Base-by-base conservation (phyloP, 345 rosid species). In the Cardamine occulta region DNA sequence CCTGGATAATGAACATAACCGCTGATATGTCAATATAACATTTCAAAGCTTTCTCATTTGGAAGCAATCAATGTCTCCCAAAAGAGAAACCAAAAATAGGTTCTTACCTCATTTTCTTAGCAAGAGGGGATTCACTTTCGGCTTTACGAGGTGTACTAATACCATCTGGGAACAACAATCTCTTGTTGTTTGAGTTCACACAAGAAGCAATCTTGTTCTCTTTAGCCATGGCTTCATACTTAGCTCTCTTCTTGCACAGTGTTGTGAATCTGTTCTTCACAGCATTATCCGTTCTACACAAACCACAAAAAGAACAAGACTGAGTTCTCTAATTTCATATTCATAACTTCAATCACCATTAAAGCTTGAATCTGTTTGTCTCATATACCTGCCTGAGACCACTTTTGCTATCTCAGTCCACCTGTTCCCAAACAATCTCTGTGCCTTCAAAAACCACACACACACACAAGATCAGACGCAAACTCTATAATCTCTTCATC, bases 361-460 rank as follows among this genome's bases (percentile, higher is more conserved):
- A 24, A 54, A 40, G 45, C 45, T 12, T 63, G 2, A 24, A 39
- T 8, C 15, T 15, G 29, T 63, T 76, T 9, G 39, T 31, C 60
- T 1, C 21, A 32, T 68, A 28, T 91, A 95, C 99, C 99, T 92
- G 81, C 99, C 98, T 76, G 97, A 90, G 80, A 95, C 97, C 87
- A 92, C 97, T 88, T 95, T 95, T 63, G 99, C 98, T 32, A 95
- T 95, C 83, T 95, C 98, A 31, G 97, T 95, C 99, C 99, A 95
- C 82, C 97, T 87, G 80, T 95, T 95, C 32, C 99, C 99, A 70
- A 88, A 92, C 75, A 92, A 76, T 79, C 86, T 89, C 70, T 95
- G 99, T 28, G 99, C 98, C 99, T 95, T 84, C 13, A 0, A 6
- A 67, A 78, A 84, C 70, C 74, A 74, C 49, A 55, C 63, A 63